Base-by-base conservation (phyloP, 768 basidiomycete genomes). In the Tylopilus cervinicoccineus region DNA sequence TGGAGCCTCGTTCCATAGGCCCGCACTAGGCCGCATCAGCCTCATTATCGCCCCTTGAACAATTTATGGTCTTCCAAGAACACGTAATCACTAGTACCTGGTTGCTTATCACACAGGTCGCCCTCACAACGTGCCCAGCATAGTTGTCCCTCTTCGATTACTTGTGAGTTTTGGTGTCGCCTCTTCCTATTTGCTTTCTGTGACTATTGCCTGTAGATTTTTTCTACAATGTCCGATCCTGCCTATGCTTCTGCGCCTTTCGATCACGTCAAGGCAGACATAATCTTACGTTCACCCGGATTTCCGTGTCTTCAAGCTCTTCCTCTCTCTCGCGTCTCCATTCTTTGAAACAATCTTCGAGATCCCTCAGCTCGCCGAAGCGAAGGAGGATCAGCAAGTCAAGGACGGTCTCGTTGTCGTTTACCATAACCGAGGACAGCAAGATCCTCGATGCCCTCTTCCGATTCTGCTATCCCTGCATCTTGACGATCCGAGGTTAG, bases 261-360 rank as follows among this genome's bases (percentile, higher is more conserved):
- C 2, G 47, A 57, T 27, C 58, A 63, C 14, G 19, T 36, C 2
- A 53, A 64, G 37, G 51, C 45, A 14, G 54, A 63, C 19, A 28
- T 61, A 41, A 57, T 63, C 19, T 17, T 65, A 12, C 61, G 55
- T 13, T 59, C 63, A 17, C 53, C 48, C 13, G 64, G 54, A 70
- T 32, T 54, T 70, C 34, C 57, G 48, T 16, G 54, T 68, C 16
- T 66, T 69, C 50, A 67, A 58, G 13, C 47, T 56, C 5, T 61
- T 70, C 29, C 64, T 70, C 14, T 55, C 58, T 20, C 57, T 65
- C 22, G 59, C 39, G 4, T 28, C 27, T 11, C 26, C 70, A 0
- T 56, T 69, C 38, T 73, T 70, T 38, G 51, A 58, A 17, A 55
- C 57, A 19, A 62, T 72, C 49, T 66, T 70, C 37, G 43, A 53